These are phyloP conservation scores for Clavispora vitiphila DNA, from an alignment of 805 yeast species.

Conservation along the genomic window DNA sequence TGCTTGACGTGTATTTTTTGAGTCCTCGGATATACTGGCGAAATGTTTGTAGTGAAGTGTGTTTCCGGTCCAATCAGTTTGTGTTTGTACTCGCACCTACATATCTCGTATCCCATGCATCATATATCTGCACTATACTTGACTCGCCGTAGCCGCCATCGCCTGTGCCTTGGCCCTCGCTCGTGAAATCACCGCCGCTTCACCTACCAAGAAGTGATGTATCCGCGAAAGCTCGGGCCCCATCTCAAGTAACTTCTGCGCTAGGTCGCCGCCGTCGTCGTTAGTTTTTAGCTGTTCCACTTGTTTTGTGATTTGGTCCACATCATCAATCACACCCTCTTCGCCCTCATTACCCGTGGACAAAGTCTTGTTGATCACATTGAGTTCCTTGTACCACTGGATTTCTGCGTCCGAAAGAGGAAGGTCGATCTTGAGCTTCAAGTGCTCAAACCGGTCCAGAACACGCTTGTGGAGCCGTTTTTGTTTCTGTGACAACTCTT, in stretches of 20 bases:
- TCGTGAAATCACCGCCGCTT: constrained; percentile 15
- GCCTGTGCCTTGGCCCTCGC: constrained; percentile 15
- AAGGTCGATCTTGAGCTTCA: constrained; percentile 17
- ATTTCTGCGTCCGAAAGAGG: constrained; percentile 34
- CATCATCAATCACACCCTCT: constrained; percentile 5
- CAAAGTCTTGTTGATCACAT: constrained; percentile 16
- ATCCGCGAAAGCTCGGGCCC: constrained; percentile 12
- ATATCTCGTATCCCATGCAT: no score
- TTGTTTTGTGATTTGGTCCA: constrained; percentile 7
- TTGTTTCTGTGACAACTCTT: constrained; percentile 16
- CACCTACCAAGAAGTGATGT: constrained; percentile 17
- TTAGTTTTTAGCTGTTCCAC: constrained; percentile 3
- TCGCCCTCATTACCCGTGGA: constrained; percentile 4
- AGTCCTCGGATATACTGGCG: no score
- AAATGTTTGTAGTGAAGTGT: no score
- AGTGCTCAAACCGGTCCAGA: constrained; percentile 18
- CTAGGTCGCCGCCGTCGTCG: background rate
- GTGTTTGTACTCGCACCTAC: no score
- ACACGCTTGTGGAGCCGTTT: constrained; percentile 19
- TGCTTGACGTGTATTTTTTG: no score
- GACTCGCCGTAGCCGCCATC: background rate
- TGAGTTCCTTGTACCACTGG: constrained; percentile 35
- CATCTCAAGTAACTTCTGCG: constrained; percentile 13
- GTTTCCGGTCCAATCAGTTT: no score
- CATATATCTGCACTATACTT: background rate